These are phyloP conservation scores for Plasmodium coatneyi DNA, from an alignment of 169 alveolate genomes.

Conservation along the genomic window DNA sequence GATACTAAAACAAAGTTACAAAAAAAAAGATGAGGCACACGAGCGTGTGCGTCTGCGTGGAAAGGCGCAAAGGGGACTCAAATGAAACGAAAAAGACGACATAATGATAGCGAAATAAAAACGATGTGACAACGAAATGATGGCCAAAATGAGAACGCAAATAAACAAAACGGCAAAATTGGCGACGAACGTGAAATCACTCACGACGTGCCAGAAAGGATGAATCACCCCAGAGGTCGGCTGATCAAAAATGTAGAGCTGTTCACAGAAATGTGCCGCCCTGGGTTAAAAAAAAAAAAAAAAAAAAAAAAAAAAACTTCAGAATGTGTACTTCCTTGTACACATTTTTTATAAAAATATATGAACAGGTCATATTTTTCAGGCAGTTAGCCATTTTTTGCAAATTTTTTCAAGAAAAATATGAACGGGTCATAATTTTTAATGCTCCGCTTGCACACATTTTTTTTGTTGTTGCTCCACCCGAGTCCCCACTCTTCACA, in stretches of 20 bases:
- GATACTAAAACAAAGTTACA: slow-evolving; percentile 39
- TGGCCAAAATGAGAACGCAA: not conserved
- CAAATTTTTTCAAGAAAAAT: not conserved
- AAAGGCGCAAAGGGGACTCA: not conserved
- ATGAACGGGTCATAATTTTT: not conserved
- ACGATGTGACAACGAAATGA: not conserved
- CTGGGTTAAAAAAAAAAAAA: not conserved
- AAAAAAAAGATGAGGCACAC: slow-evolving; percentile 9
- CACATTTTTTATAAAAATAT: not conserved
- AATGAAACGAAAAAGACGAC: not conserved
- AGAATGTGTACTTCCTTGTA: not conserved
- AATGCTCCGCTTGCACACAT: not conserved
- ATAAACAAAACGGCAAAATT: not conserved
- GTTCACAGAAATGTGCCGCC: not conserved
- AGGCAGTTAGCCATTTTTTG: not conserved
- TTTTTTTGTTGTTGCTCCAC: not conserved
- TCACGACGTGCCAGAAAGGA: not conserved
- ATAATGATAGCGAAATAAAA: not conserved
- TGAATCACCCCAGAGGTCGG: not conserved
- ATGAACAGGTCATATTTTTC: not conserved
- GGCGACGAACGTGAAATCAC: not conserved
- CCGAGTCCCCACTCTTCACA: not conserved
- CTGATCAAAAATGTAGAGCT: not conserved
- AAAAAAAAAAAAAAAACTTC: not conserved
- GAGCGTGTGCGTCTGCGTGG: not conserved